Conservation (phyloP, 441 rosid species). For the Gossypium lobatum region DNA sequence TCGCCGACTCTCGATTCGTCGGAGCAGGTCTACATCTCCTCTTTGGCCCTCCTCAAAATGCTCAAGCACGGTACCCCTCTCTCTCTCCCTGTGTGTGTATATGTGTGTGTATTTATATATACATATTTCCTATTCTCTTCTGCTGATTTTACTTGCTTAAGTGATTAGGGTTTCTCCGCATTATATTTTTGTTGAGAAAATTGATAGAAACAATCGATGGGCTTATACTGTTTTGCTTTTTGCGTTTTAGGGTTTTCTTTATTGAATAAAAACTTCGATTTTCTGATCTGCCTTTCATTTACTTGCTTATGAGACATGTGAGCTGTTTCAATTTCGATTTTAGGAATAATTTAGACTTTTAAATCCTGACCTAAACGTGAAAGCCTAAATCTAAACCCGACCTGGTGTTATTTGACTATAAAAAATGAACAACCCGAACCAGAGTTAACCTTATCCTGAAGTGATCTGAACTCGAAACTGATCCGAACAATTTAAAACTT, state of each 20-base stretch:
- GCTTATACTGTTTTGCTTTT: background rate
- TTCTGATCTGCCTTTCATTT: slow-evolving; percentile 7
- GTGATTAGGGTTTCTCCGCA: background rate
- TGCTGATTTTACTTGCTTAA: too few relatives aligned
- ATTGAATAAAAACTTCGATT: background rate
- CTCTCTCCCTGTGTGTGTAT: too few relatives aligned
- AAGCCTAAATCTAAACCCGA: too few relatives aligned
- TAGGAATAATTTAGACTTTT: background rate
- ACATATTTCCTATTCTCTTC: too few relatives aligned
- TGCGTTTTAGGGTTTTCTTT: background rate
- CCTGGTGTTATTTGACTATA: too few relatives aligned
- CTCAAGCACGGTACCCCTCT: slow-evolving; percentile 59
- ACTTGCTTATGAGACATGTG: background rate
- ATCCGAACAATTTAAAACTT: too few relatives aligned
- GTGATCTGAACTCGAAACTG: too few relatives aligned
- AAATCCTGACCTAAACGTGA: too few relatives aligned
- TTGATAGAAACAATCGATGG: background rate
- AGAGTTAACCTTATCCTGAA: too few relatives aligned
- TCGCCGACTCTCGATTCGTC: slow-evolving; percentile 79
- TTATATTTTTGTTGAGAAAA: background rate
- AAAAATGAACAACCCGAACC: too few relatives aligned
- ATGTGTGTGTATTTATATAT: too few relatives aligned
- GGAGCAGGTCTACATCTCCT: slow-evolving; percentile 87
- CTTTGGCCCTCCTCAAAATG: slow-evolving; percentile 87
- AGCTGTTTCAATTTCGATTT: background rate